A percentile compares a stretch with the other conserved stretches of the same genome.
These are phyloP conservation scores for Cercospora janseana DNA, from an alignment of 2,329 filamentous ascomycete species.

Conservation along the genomic window DNA sequence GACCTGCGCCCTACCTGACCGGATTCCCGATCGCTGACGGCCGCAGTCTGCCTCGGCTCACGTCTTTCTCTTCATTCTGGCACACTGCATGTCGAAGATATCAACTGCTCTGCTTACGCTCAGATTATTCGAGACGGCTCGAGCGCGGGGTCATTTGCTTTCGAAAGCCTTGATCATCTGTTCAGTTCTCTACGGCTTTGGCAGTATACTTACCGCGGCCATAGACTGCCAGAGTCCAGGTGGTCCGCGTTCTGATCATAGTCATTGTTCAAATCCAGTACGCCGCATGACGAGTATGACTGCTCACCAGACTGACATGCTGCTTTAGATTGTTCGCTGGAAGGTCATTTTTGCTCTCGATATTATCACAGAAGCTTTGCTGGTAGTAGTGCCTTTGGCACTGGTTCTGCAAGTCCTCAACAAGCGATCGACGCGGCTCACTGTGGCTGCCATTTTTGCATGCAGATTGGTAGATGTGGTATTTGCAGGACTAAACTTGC, in stretches of 20 bases:
- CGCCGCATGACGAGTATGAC: background rate
- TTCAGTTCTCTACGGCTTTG: conserved; percentile 17
- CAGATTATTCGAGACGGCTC: conserved; percentile 23
- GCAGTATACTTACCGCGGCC: conserved; percentile 11
- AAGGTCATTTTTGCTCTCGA: conserved; percentile 21
- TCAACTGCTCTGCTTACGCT: conserved; percentile 26
- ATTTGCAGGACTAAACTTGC: conserved; percentile 22
- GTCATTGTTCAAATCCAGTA: conserved; percentile 17
- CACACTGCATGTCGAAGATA: conserved; percentile 23
- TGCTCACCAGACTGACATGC: background rate
- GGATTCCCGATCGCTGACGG: background rate
- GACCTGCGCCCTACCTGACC: background rate
- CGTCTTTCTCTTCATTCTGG: conserved; percentile 20
- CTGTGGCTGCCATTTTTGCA: conserved; percentile 23
- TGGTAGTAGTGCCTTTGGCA: conserved; percentile 21
- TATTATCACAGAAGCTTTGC: conserved; percentile 20
- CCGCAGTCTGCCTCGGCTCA: conserved; percentile 19
- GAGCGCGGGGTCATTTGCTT: conserved; percentile 15
- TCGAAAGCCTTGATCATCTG: conserved; percentile 18
- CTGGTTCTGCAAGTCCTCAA: conserved; percentile 25
- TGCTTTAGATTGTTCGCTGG: conserved; percentile 19
- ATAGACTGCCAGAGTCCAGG: conserved; percentile 15
- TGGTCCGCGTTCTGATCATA: background rate
- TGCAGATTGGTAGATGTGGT: conserved; percentile 22
- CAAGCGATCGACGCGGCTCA: conserved; percentile 22